Conservation (phyloP, 495 filamentous ascomycete species). For the Aspergillus bridgeri region DNA sequence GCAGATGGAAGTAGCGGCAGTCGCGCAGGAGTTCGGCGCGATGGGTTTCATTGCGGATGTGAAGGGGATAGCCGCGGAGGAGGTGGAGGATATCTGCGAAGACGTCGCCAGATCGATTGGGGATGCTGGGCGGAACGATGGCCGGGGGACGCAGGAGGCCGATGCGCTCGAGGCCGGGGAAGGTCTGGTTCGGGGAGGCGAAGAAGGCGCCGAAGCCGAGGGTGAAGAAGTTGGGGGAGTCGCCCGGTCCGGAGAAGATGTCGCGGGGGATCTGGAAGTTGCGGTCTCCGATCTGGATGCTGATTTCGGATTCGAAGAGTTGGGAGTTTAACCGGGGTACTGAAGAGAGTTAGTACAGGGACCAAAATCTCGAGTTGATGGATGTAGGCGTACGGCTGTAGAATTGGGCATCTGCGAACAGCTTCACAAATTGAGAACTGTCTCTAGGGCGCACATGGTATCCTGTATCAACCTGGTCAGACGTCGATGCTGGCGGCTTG, state of each 20-base stretch:
- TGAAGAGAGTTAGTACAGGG: constrained; percentile 28
- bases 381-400: constrained; percentile 62
- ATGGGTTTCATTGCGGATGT: constrained; percentile 74
- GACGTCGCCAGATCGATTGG: constrained; percentile 71
- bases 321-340: constrained; percentile 87
- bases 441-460: constrained; percentile 86
- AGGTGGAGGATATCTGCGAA: constrained; percentile 84
- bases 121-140: constrained; percentile 77
- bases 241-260: constrained; percentile 78
- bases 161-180: constrained; percentile 77
- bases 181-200: constrained; percentile 70
- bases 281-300: constrained; percentile 78
- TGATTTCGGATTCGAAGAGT: constrained; percentile 91
- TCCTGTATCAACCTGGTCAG: constrained; percentile 38
- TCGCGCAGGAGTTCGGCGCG: constrained; percentile 77
- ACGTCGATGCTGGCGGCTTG: background rate
- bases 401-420: constrained; percentile 96
- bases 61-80: constrained; percentile 80
- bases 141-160: constrained; percentile 86
- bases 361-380: background rate
- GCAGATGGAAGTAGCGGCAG: constrained; percentile 89
- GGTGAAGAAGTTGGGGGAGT: constrained; percentile 93
- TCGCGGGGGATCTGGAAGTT: constrained; percentile 89
- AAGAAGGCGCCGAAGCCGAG: constrained; percentile 92
- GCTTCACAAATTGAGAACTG: constrained; percentile 78